A percentile compares a stretch with the other conserved stretches of the same genome.
Evolutionary conservation across 164 flowering plant genomes (phyloP).

Genomic region (Kalanchoe fedtschenkoi): DNA sequence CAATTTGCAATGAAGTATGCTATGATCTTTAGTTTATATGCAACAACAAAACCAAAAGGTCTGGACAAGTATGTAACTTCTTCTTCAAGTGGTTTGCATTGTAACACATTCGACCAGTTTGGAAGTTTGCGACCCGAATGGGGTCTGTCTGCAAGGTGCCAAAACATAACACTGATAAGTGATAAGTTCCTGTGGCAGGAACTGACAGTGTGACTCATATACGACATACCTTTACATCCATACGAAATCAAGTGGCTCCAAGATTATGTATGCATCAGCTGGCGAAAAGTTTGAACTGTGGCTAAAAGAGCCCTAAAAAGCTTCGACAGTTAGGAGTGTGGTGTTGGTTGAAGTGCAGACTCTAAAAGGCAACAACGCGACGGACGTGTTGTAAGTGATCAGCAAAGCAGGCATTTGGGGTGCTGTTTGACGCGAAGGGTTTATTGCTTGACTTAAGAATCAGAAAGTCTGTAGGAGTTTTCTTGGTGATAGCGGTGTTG

Average conservation of each 20-base stretch:
- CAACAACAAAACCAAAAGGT: too few species aligned
- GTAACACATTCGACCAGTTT: background rate
- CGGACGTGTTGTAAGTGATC: too few species aligned
- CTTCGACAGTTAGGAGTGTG: background rate
- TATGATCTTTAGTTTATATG: background rate
- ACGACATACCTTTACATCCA: background rate
- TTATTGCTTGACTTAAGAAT: too few species aligned
- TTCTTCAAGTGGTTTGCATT: background rate
- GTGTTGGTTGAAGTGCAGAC: background rate
- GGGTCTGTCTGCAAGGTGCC: background rate
- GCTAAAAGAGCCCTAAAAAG: too few species aligned
- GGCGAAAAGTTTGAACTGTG: background rate
- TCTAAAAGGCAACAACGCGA: background rate
- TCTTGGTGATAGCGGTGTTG: too few species aligned
- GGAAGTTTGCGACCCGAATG: background rate
- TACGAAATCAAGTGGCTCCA: background rate
- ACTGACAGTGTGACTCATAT: too few species aligned
- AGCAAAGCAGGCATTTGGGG: too few species aligned
- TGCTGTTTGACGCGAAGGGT: too few species aligned
- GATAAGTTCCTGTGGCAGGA: background rate
- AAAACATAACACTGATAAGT: background rate
- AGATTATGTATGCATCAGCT: background rate
- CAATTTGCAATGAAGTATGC: too few species aligned
- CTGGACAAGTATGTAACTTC: background rate
- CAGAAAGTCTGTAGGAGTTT: too few species aligned